Base-by-base conservation (phyloP, 177 flowering plant genomes). In the Vitis hybrid region DNA sequence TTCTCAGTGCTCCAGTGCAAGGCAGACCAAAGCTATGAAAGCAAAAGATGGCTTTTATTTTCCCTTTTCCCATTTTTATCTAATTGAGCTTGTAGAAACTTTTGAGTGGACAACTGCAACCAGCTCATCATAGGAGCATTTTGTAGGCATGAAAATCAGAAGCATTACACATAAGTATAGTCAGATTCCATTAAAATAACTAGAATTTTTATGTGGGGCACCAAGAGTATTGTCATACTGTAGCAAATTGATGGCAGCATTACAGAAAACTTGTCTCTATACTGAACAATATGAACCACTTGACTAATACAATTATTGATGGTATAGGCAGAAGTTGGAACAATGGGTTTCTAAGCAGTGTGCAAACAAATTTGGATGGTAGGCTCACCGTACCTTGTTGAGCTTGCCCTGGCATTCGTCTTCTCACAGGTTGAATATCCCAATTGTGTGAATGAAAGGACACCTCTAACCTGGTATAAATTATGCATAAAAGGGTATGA, bases 61-160 rank as follows among this genome's bases (percentile, higher is more conserved):
- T 60, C 51, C 51, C 14, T 66, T 62, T 60, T 39, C 10, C 51
- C 16, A 65, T 49, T 62, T 53, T 69, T 51, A 33, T 65, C 51
- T 48, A 50, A 62, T 65, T 73, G 2, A 60, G 45, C 45, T 7
- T 39, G 45, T 26, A 33, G 71, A 57, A 62, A 15, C 66, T 69
- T 66, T 55, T 57, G 49, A 70, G 33, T 62, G 64, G 67, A 71
- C 77, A 78, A 71, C 55, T 67, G 71, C 71, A 70, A 68, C 75
- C 75, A 71, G 72, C 71, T 74, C 70, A 65, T 50, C 11, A 11
- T 52, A 13, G 19, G 64, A 68, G 26, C 72, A 31, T 64, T 71
- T 60, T 65, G 48, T 66, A 62, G 16, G 71, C 61, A 74, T 72
- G 75, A 65, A 60, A 74, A 26, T 55, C 55, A 13, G 14, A 8